Evolutionary conservation across 441 rosid genomes (phyloP).

Genomic region (Croton setiger): DNA sequence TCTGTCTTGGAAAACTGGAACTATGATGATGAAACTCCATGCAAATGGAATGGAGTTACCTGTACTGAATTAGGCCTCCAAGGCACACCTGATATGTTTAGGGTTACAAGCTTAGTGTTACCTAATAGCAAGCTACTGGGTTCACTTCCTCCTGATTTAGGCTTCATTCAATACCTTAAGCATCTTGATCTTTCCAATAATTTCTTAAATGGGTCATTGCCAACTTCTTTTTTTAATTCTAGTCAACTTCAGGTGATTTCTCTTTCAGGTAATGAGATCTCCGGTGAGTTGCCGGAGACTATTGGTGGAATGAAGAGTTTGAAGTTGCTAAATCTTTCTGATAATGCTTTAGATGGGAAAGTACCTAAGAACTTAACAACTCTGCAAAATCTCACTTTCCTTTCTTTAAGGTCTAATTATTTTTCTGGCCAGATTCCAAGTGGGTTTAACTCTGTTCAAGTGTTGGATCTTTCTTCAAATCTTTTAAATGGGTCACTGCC

Average conservation of each 20-base stretch:
- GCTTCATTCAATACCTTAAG: slow-evolving; percentile 46
- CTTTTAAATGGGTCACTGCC: slow-evolving; percentile 64
- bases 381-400: slow-evolving; percentile 51
- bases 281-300: slow-evolving; percentile 51
- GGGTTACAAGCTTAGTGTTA: slow-evolving; percentile 68
- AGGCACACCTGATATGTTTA: slow-evolving; percentile 41
- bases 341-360: slow-evolving; percentile 65
- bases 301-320: slow-evolving; percentile 40
- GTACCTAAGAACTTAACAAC: slow-evolving; percentile 47
- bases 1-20: slow-evolving; percentile 64
- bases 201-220: slow-evolving; percentile 67
- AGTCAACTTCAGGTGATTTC: slow-evolving; percentile 58
- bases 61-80: slow-evolving; percentile 45
- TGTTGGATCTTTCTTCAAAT: slow-evolving; percentile 75
- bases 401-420: slow-evolving; percentile 59
- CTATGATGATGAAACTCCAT: slow-evolving; percentile 73
- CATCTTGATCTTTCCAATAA: slow-evolving; percentile 76
- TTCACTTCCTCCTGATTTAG: slow-evolving; percentile 52
- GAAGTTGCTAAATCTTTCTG: slow-evolving; percentile 65
- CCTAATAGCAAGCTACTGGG: slow-evolving; percentile 68
- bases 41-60: slow-evolving; percentile 74
- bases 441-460: slow-evolving; percentile 46
- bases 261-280: slow-evolving; percentile 59
- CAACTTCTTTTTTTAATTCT: slow-evolving; percentile 47
- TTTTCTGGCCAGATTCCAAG: slow-evolving; percentile 53